Evolutionary conservation across 1,284 basidiomycete species (phyloP), one percentile per base, ranked within the genome.

Genomic region (Coniferiporia weirii): DNA sequence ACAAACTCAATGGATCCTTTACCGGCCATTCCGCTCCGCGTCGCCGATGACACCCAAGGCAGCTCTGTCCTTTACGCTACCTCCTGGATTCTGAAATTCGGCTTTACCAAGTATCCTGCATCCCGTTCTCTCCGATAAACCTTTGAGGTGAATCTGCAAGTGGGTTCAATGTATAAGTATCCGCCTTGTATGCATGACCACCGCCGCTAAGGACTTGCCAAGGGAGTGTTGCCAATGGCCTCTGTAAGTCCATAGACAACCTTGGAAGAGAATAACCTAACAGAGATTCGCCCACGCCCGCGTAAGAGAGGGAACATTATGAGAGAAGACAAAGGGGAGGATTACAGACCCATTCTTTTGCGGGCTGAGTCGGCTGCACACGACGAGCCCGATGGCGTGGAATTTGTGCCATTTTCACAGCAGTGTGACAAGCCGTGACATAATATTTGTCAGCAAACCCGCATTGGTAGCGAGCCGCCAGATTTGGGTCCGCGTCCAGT

Each of bases 71-170:
- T 99, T 99, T 68, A 99, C 94, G 65, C 93, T 95, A 48, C 97
- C 97, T n/a, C 97, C 97, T 0, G 97, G 97, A 68, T 98, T 97
- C 78, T 97, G 94, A 71, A 98, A 96, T 75, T 99, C 96, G 52
- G 95, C 94, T 73, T 99, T 99, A 48, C 92, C 96, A 63, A 89
- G 85, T 62, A 99, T 93, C 61, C 87, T 85, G 63, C 85, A 88
- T n/a, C 95, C 95, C 0, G 87, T 93, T 71, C 85, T 85, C 63
- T 95, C 85, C n/a, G 94, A 97, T 22, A 98, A 79, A 34, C 76
- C 76, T 73, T 91, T 87, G 57, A 97, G 79, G 65, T 87, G 84
- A 64, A 97, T 94, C 93, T 96, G 66, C 15, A 44, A 9, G 45
- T 17, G 47, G 54, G 15, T 22, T 40, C 20, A 36, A 47, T n/a